A percentile compares a stretch with the other conserved stretches of the same genome.
phyloP scores from a whole-genome alignment of 176 grass and related monocot genomes.

The Oryza glaberrima region DNA sequence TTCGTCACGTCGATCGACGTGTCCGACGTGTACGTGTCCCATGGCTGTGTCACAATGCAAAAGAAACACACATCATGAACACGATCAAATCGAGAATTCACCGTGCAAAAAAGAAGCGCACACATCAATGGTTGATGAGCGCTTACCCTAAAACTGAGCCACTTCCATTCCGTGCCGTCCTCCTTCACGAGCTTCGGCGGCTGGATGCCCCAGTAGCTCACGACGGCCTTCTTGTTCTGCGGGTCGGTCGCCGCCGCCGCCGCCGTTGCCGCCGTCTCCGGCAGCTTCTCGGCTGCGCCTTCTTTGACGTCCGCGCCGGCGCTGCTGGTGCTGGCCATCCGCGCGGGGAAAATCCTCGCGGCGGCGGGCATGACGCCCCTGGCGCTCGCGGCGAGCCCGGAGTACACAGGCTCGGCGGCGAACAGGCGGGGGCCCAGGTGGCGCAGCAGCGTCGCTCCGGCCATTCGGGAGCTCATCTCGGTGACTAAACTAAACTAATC shows the following conservation, averaged over 20 bases:
- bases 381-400: constrained; percentile 28
- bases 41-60: constrained; percentile 56
- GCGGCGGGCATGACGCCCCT: constrained; percentile 36
- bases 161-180: constrained; percentile 68
- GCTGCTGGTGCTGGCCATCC: constrained; percentile 47
- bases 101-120: neutral
- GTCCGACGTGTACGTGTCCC: constrained; percentile 84
- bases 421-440: constrained; percentile 50
- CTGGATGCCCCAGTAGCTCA: constrained; percentile 68
- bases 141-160: constrained; percentile 56
- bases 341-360: constrained; percentile 40
- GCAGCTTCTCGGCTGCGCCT: neutral
- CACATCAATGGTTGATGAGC: neutral
- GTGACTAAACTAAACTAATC: neutral
- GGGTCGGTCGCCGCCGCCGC: neutral
- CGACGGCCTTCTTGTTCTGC: constrained; percentile 36
- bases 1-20: constrained; percentile 79
- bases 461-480: constrained; percentile 48
- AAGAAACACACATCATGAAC: neutral
- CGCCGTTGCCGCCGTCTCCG: neutral
- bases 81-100: neutral
- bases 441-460: constrained; percentile 44
- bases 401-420: constrained; percentile 25
- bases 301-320: constrained; percentile 28
- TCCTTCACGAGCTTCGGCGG: constrained; percentile 47